Percentiles rank a stretch among this genome's conserved stretches.
Evolutionary conservation across 2,329 filamentous ascomycete species (phyloP).

Genomic region (Pseudopithomyces chartarum): DNA sequence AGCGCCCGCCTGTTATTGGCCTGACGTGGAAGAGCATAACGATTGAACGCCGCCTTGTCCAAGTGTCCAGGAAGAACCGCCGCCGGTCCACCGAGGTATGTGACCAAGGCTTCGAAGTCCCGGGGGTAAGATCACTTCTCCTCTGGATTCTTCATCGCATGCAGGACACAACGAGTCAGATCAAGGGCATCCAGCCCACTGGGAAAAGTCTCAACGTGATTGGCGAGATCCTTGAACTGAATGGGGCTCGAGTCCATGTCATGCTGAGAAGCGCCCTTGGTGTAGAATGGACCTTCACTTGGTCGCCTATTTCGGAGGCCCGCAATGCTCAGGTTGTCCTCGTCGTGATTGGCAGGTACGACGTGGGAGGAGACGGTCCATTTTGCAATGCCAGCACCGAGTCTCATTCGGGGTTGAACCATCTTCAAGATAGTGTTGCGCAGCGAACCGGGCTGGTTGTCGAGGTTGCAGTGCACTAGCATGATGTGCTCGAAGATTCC

Average conservation of each 20-base stretch:
- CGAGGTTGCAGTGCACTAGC: constrained; percentile 5
- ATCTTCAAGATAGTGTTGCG: neutral
- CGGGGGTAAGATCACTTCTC: constrained; percentile 12
- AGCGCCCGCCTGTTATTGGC: neutral
- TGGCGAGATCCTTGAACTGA: constrained; percentile 8
- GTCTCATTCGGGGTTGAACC: neutral
- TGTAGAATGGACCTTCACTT: neutral
- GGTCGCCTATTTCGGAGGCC: neutral
- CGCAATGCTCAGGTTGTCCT: neutral
- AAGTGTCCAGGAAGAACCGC: neutral
- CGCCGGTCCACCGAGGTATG: constrained; percentile 7
- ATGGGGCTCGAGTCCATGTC: neutral
- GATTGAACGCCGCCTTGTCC: neutral
- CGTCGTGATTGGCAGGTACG: neutral
- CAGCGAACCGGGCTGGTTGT: neutral
- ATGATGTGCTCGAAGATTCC: constrained; percentile 8
- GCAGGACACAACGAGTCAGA: constrained; percentile 13
- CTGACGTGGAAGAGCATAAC: neutral
- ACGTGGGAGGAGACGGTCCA: neutral
- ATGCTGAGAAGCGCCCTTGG: neutral
- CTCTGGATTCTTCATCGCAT: constrained; percentile 7
- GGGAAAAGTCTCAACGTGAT: constrained; percentile 9
- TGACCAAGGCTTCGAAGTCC: constrained; percentile 8
- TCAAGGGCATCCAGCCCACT: constrained; percentile 15
- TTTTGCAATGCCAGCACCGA: neutral